Evolutionary conservation across 257 asterid species (phyloP), one percentile per base, ranked within the genome.

Genomic region (Anisodus tanguticus): DNA sequence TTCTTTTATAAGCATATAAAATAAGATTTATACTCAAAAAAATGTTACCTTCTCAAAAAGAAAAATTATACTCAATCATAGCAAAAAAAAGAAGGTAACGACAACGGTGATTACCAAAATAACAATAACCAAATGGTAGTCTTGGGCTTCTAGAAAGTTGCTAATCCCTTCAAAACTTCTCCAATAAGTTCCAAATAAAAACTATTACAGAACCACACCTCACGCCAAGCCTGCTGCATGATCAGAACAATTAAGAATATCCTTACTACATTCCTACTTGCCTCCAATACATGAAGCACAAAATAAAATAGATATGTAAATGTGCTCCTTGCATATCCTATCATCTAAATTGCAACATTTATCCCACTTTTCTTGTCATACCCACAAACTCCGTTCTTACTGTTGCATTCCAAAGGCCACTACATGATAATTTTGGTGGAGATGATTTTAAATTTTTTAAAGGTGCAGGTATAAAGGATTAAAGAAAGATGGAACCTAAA

Each of bases 221-320:
- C 8, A 13, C 8, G 4, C 45, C 35, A 76, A 15, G 47, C 47
- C 81, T 7, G 63, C 47, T 26, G 47, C 47, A 7, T 9, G 47
- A 76, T 76, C 81, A 76, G 8, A 76, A 53, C 7, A 76, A 6
- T 22, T 54, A 76, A 9, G 41, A 62, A 47, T 26, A 8, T 76
- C 45, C 47, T 51, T 76, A 51, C 43, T 12, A 76, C 81, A 51
- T 76, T 45, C 47, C 63, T 76, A 76, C 47, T 76, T 76, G 63
- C 63, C 64, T 26, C 49, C 8, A 51, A 51, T 26, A 53, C 15
- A 76, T 51, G 81, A 53, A 31, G 41, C 72, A 26, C 81, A 26
- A 53, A 76, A 63, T 22, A 12, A 76, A 1, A 68, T 26, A 51
- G 35, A 31, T 39, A 68, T 15, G 2, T 26, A 76, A 12, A 19